Conservation (phyloP, 352 stramenopile genomes). For the Globisporangium acanthophoron region DNA sequence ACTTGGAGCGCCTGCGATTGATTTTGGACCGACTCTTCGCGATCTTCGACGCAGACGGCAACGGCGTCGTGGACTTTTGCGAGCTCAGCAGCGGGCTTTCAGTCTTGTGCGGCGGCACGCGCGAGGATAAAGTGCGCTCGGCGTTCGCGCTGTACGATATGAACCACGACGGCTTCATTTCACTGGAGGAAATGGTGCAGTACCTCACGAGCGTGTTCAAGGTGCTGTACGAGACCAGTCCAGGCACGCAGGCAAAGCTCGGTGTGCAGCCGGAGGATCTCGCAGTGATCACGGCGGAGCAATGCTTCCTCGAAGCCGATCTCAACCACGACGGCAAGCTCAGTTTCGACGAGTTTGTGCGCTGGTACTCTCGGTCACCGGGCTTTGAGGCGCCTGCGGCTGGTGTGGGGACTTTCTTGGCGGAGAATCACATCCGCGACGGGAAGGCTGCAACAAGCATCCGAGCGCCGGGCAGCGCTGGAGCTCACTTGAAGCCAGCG, state of each 20-base stretch:
- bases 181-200: slow-evolving; percentile 84
- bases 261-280: slow-evolving; percentile 66
- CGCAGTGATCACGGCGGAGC: slow-evolving; percentile 70
- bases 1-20: slow-evolving; percentile 52
- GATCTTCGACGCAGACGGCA: slow-evolving; percentile 77
- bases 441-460: slow-evolving; percentile 1
- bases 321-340: slow-evolving; percentile 74
- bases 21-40: slow-evolving; percentile 77
- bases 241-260: slow-evolving; percentile 46
- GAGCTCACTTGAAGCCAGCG: background rate
- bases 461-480: background rate
- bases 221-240: slow-evolving; percentile 79
- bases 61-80: slow-evolving; percentile 79
- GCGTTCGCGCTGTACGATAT: slow-evolving; percentile 87
- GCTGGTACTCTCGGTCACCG: slow-evolving; percentile 71
- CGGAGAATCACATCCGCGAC: slow-evolving; percentile 10
- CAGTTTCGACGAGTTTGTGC: slow-evolving; percentile 84
- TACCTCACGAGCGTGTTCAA: slow-evolving; percentile 86
- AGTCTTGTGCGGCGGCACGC: slow-evolving; percentile 71
- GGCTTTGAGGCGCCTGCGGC: slow-evolving; percentile 36
- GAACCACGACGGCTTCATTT: slow-evolving; percentile 83
- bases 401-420: slow-evolving; percentile 22
- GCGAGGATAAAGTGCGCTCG: slow-evolving; percentile 79
- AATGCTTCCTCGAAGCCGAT: slow-evolving; percentile 83
- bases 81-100: slow-evolving; percentile 80